Conservation (phyloP, 345 rosid genomes). For the Salix dunnii region DNA sequence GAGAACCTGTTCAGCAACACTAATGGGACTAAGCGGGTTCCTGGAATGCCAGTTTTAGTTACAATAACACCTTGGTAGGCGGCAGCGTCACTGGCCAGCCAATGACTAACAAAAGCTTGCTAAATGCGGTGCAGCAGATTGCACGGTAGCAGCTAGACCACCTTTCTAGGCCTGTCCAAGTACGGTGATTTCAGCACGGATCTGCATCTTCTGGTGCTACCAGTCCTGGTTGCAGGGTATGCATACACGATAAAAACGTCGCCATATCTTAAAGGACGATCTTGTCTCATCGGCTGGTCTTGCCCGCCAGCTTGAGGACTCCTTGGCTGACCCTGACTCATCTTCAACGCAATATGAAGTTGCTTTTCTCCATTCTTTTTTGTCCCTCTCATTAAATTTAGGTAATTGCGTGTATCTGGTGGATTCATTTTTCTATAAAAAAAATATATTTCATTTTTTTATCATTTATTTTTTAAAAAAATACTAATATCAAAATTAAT, state of each 20-base stretch:
- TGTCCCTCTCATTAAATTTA: too few relatives aligned
- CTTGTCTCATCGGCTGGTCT: slow-evolving; percentile 14
- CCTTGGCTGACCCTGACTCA: slow-evolving; percentile 66
- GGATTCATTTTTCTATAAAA: too few relatives aligned
- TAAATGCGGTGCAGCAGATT: slow-evolving; percentile 54
- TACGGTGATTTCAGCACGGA: slow-evolving; percentile 50
- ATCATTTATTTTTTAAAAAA: too few relatives aligned
- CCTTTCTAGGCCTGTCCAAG: slow-evolving; percentile 59
- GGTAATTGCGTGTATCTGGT: too few relatives aligned
- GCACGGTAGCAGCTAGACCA: slow-evolving; percentile 62
- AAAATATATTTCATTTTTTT: too few relatives aligned
- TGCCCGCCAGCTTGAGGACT: slow-evolving; percentile 24
- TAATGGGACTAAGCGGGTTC: slow-evolving; percentile 53
- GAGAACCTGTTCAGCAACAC: slow-evolving; percentile 58
- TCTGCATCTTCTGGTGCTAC: slow-evolving; percentile 64
- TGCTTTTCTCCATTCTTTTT: neutral
- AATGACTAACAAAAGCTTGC: slow-evolving; percentile 43
- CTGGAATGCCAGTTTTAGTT: slow-evolving; percentile 49
- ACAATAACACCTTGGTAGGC: slow-evolving; percentile 50
- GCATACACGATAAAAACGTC: slow-evolving; percentile 58
- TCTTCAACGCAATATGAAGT: neutral
- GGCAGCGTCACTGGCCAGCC: slow-evolving; percentile 34
- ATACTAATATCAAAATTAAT: too few relatives aligned
- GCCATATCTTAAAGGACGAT: slow-evolving; percentile 48
- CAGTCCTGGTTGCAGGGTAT: slow-evolving; percentile 41